Base-by-base conservation (phyloP, 176 grass and related monocot genomes). In the Microstegium vimineum region DNA sequence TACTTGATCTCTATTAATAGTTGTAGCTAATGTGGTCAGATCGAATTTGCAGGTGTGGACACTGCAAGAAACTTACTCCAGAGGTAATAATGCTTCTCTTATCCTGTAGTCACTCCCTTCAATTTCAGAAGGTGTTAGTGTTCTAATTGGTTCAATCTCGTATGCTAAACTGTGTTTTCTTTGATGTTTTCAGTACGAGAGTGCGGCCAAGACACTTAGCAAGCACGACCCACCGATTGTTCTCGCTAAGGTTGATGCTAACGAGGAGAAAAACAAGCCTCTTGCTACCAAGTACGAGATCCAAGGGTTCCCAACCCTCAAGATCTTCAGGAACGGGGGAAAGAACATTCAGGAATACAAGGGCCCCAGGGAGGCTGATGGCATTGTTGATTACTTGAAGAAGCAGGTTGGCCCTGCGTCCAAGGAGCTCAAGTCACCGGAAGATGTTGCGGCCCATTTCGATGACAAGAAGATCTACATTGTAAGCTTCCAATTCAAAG, bases 301-400 rank as follows among this genome's bases (percentile, higher is more conserved):
- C 71, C 83, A 89, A 64, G 96, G 96, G 45, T 99, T 99, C 80
- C 96, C 96, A 4, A 99, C 96, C 54, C 79, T 99, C 8, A 99
- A 99, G 87, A 99, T 99, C 62, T 83, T 99, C 69, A 93, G 90
- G 88, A 95, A 92, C 69, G 52, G 89, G 33, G 96, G 96, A 4
- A 87, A 87, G 57, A 88, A 49, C 80, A 80, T 93, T 25, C 89
- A 91, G 85, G 96, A 99, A 3, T 99, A 95, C 85, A 99, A 99
- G 84, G 96, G 96, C 33, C 93, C 93, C 1, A 82, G 96, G 75
- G 90, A 99, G 65, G 80, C 96, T 64, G 96, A 99, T 31, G 96
- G 93, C 14, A 99, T 99, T 56, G 84, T 95, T 46, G 89, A 93
- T 0, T 95, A 99, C 86, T 54, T 99, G 57, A 95, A 95, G 93